Conservation (phyloP, 257 asterid genomes). For the Henckelia pumila region DNA sequence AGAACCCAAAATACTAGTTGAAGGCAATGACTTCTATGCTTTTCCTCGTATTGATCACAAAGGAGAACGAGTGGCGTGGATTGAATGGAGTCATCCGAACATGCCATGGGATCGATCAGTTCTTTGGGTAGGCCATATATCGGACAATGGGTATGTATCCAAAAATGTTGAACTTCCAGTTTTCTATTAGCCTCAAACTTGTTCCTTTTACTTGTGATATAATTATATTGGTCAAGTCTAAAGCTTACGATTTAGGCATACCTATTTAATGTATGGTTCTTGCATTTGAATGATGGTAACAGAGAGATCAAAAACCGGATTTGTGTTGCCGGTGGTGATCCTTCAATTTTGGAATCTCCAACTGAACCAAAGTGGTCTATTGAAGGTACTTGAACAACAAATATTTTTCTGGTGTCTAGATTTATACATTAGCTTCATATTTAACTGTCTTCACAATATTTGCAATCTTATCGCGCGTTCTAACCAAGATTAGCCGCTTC, state of each 20-base stretch:
- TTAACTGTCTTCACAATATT: neutral
- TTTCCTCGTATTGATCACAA: slow-evolving; percentile 80
- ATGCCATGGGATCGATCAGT: slow-evolving; percentile 99
- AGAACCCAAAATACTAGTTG: slow-evolving; percentile 71
- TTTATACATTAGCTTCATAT: neutral
- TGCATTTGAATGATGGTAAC: slow-evolving; percentile 21
- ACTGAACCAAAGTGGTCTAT: slow-evolving; percentile 98
- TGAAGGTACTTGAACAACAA: slow-evolving; percentile 53
- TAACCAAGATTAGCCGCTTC: neutral
- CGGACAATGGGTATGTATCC: slow-evolving; percentile 68
- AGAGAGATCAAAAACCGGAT: slow-evolving; percentile 61
- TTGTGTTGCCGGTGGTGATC: slow-evolving; percentile 94
- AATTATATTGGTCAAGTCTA: slow-evolving; percentile 3
- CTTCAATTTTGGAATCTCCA: slow-evolving; percentile 73
- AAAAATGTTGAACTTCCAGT: slow-evolving; percentile 3
- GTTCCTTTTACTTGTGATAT: neutral
- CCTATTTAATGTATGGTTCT: slow-evolving; percentile 6
- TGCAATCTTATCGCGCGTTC: no score
- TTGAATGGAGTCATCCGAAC: slow-evolving; percentile 95
- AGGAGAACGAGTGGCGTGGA: slow-evolving; percentile 93
- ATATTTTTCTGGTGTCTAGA: neutral
- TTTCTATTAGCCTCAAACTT: neutral
- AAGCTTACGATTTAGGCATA: neutral
- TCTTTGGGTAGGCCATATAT: slow-evolving; percentile 94
- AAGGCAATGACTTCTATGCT: slow-evolving; percentile 89